Conservation (phyloP, 2,329 filamentous ascomycete genomes). For the Penicillium sp. region DNA sequence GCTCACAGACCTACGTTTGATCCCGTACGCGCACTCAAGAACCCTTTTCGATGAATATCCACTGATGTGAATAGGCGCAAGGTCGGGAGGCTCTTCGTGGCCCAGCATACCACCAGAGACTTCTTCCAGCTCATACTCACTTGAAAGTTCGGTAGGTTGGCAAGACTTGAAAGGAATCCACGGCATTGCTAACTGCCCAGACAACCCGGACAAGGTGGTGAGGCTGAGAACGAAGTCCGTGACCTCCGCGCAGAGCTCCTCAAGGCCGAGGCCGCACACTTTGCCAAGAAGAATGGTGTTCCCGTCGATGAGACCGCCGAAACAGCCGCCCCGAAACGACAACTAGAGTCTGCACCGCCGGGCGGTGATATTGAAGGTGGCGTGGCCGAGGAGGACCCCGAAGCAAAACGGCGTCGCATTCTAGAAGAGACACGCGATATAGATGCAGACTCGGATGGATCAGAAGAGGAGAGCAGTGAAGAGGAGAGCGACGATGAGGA, state of each 20-base stretch:
- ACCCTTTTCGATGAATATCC: slow-evolving; percentile 21
- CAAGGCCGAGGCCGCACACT: slow-evolving; percentile 79
- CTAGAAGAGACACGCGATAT: slow-evolving; percentile 82
- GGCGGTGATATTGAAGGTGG: slow-evolving; percentile 34
- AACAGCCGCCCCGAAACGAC: slow-evolving; percentile 55
- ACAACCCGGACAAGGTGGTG: slow-evolving; percentile 83
- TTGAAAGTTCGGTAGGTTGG: slow-evolving; percentile 72
- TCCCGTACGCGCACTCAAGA: slow-evolving; percentile 54
- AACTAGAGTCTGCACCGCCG: slow-evolving; percentile 50
- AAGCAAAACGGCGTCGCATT: slow-evolving; percentile 78
- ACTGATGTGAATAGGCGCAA: slow-evolving; percentile 55
- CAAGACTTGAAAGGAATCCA: too few relatives aligned
- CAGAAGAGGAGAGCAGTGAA: slow-evolving; percentile 54
- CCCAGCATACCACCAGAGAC: slow-evolving; percentile 90
- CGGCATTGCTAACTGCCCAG: slow-evolving; percentile 33
- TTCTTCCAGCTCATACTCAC: slow-evolving; percentile 86
- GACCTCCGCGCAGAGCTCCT: slow-evolving; percentile 88
- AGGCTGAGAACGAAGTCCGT: slow-evolving; percentile 61
- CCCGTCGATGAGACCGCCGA: slow-evolving; percentile 43
- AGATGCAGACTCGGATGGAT: slow-evolving; percentile 70
- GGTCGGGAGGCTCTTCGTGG: slow-evolving; percentile 93
- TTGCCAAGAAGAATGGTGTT: slow-evolving; percentile 72
- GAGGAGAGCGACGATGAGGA: slow-evolving; percentile 67
- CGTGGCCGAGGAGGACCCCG: slow-evolving; percentile 59
- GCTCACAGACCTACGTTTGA: slow-evolving; percentile 90